phyloP scores from a whole-genome alignment of 2,329 filamentous ascomycete genomes.

The Scorias spongiosa region DNA sequence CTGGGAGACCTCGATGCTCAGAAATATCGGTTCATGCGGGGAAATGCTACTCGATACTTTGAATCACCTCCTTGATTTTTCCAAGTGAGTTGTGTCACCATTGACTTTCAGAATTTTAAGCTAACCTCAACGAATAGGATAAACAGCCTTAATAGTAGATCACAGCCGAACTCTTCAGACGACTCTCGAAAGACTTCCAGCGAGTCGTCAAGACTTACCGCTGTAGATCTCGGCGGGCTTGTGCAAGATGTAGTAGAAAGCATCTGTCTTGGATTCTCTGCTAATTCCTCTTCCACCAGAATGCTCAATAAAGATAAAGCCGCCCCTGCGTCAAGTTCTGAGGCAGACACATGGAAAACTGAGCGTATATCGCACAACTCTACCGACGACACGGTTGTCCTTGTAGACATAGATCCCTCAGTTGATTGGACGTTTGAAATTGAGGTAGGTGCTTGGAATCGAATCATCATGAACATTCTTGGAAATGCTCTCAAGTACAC shows the following conservation, averaged over 20 bases:
- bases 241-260: neutral
- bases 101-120: slow-evolving; percentile 12
- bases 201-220: neutral
- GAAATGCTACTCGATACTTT: slow-evolving; percentile 28
- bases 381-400: neutral
- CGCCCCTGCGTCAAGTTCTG: neutral
- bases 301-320: neutral
- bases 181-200: neutral
- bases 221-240: neutral
- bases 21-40: slow-evolving; percentile 32
- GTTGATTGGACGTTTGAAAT: slow-evolving; percentile 9
- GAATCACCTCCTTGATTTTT: neutral
- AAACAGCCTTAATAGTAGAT: neutral
- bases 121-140: neutral
- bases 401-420: neutral
- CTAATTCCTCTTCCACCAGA: neutral
- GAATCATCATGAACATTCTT: slow-evolving; percentile 34
- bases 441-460: slow-evolving; percentile 24
- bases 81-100: slow-evolving; percentile 12
- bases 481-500: slow-evolving; percentile 35
- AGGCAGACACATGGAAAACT: slow-evolving; percentile 1
- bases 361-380: neutral
- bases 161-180: neutral
- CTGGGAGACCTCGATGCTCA: slow-evolving; percentile 26
- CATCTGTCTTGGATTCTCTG: neutral